Base-by-base conservation (phyloP, 768 basidiomycete genomes). In the Omphalotus guepiniiformis region DNA sequence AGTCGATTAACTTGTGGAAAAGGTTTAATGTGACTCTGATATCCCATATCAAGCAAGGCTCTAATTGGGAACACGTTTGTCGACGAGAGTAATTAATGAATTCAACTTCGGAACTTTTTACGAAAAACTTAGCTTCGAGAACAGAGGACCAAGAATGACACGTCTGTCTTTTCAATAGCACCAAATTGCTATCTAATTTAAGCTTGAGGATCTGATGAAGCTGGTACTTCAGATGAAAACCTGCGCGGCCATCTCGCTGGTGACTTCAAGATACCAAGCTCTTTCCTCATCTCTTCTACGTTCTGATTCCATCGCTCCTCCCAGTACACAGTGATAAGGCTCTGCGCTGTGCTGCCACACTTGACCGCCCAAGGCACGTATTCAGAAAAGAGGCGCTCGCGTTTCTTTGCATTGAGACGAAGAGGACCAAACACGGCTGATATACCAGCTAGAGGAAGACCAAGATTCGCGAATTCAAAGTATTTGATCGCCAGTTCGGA, bases 401-500 rank as follows among this genome's bases (percentile, higher is more conserved):
- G 70, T 42, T 86, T 77, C 32, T 66, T 64, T 55, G 63, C 71
- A 39, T 60, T 79, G 36, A 98, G 74, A 2, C 89, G 78, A 4
- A 93, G 66, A 8, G 87, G 91, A 0, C 89, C 90, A 58, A 92
- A 87, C 0, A 77, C 58, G 7, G 87, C 87, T 3, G 91, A 85
- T 22, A 98, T 69, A 3, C 76, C 83, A 1, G 94, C 80, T 71
- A 97, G 86, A 1, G 94, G 95, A 2, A 98, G 75, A 12, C 87
- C 83, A 56, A 96, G 75, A 66, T 99, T 97, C 23, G 88, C 79
- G 49, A 94, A 87, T 64, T 98, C 96, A 58, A 98, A 93, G 56
- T 81, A 85, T 62, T 99, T 99, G 64, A 98, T 79, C 1, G 93
- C 91, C 25, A 99, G 76, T 63, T 99, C 96, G 39, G 87, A 90